Conservation (phyloP, 306 rosid genomes). For the Spatholobus suberectus region DNA sequence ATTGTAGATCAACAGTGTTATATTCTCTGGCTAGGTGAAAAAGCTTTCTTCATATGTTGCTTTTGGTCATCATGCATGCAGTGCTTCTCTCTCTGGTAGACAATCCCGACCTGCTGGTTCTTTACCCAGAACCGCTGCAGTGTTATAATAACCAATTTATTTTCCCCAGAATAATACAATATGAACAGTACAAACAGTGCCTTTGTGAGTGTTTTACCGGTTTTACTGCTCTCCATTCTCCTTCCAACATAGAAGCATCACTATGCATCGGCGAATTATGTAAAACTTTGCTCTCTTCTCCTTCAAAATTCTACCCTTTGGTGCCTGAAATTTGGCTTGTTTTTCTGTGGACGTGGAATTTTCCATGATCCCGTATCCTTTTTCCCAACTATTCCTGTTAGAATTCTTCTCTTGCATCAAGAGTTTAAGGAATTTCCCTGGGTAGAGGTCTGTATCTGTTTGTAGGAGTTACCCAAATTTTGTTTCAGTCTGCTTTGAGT, state of each 20-base stretch:
- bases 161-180: conserved; percentile 11
- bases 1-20: conserved; percentile 14
- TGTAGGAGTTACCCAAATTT: conserved; percentile 33
- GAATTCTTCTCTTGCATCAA: conserved; percentile 23
- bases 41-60: conserved; percentile 35
- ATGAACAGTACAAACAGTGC: conserved; percentile 33
- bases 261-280: conserved; percentile 55
- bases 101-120: conserved; percentile 19
- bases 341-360: conserved; percentile 44
- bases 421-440: not conserved
- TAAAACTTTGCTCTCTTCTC: conserved; percentile 59
- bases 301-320: conserved; percentile 51
- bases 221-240: conserved; percentile 47
- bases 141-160: conserved; percentile 23
- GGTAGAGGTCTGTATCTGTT: conserved; percentile 7
- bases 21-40: conserved; percentile 26
- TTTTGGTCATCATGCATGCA: conserved; percentile 29
- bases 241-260: conserved; percentile 63
- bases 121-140: conserved; percentile 22
- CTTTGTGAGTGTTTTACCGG: conserved; percentile 40
- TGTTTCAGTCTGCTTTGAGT: conserved; percentile 31
- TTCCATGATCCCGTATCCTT: conserved; percentile 40
- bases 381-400: conserved; percentile 5
- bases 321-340: conserved; percentile 36
- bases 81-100: conserved; percentile 42